Conservation (phyloP, 1,284 basidiomycete genomes). For the Cryptococcus sp. region DNA sequence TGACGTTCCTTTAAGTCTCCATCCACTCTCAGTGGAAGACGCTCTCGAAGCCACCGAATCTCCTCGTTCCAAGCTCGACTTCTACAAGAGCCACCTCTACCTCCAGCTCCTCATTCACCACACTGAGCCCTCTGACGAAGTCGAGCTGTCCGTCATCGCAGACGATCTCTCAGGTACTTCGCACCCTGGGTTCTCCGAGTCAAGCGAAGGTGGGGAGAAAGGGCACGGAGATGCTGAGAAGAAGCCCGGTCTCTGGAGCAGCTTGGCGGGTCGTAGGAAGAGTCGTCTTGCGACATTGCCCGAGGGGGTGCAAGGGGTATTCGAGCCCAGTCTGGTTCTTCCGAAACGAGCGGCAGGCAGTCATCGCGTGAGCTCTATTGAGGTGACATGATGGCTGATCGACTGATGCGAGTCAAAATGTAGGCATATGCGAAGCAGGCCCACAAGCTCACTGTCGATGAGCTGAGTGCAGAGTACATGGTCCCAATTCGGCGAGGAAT, state of each 20-base stretch:
- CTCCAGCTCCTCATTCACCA: conserved; percentile 49
- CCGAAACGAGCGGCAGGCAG: conserved; percentile 14
- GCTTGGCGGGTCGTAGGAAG: not conserved
- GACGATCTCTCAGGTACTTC: conserved; percentile 18
- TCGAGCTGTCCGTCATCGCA: conserved; percentile 16
- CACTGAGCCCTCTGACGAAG: conserved; percentile 37
- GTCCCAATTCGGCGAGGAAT: conserved; percentile 46
- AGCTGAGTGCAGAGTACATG: conserved; percentile 49
- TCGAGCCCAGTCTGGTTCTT: conserved; percentile 35
- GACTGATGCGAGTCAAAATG: not conserved
- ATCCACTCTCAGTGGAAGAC: conserved; percentile 50
- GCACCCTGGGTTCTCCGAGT: not conserved
- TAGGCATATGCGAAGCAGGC: conserved; percentile 31
- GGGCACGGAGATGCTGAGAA: conserved; percentile 3
- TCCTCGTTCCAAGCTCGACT: conserved; percentile 49
- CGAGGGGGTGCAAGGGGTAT: conserved; percentile 47
- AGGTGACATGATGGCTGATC: not conserved
- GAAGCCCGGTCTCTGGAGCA: not conserved
- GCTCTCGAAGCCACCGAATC: conserved; percentile 41
- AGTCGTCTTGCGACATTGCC: conserved; percentile 31
- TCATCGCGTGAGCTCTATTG: conserved; percentile 18
- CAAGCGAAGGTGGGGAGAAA: not conserved
- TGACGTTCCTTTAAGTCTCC: conserved; percentile 32
- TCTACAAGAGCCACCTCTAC: conserved; percentile 48
- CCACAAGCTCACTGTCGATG: conserved; percentile 45